phyloP scores from a whole-genome alignment of 805 yeast species.

The Komagataella pseudopastoris region DNA sequence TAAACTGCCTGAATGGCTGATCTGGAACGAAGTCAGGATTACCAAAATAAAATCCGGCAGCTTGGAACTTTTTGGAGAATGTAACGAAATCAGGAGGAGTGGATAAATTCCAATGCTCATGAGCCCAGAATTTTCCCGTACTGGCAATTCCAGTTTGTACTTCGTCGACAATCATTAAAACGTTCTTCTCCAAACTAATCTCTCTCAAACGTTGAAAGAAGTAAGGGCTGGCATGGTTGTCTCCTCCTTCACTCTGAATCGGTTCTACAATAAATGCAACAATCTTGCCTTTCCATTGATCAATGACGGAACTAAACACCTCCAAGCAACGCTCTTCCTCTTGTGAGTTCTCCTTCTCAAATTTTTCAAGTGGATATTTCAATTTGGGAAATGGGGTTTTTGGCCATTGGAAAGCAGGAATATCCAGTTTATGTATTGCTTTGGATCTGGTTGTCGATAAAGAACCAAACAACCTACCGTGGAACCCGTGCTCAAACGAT shows the following conservation, averaged over 20 bases:
- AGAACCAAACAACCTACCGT: conserved; percentile 88
- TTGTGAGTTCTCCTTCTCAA: conserved; percentile 72
- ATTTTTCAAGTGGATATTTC: conserved; percentile 72
- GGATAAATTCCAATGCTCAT: conserved; percentile 67
- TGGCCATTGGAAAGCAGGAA: conserved; percentile 96
- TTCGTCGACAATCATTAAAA: conserved; percentile 69
- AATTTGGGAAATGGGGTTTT: conserved; percentile 78
- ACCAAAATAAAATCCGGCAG: conserved; percentile 78
- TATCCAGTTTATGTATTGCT: conserved; percentile 85
- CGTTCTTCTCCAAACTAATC: conserved; percentile 54
- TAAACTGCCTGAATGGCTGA: conserved; percentile 77
- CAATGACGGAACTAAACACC: conserved; percentile 59
- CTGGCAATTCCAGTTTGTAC: conserved; percentile 90
- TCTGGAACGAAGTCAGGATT: conserved; percentile 63
- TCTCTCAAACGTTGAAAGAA: conserved; percentile 80
- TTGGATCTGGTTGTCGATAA: conserved; percentile 87
- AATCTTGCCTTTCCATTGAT: conserved; percentile 59
- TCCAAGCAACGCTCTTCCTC: conserved; percentile 78
- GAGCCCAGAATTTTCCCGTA: conserved; percentile 79
- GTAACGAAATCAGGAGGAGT: conserved; percentile 78
- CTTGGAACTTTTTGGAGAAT: conserved; percentile 79
- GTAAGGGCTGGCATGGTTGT: conserved; percentile 65
- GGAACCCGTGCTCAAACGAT: conserved; percentile 84
- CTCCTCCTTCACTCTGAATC: conserved; percentile 86
- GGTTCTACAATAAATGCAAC: conserved; percentile 91